phyloP scores from a whole-genome alignment of 805 yeast genomes.

The Candida coleopterorum region DNA sequence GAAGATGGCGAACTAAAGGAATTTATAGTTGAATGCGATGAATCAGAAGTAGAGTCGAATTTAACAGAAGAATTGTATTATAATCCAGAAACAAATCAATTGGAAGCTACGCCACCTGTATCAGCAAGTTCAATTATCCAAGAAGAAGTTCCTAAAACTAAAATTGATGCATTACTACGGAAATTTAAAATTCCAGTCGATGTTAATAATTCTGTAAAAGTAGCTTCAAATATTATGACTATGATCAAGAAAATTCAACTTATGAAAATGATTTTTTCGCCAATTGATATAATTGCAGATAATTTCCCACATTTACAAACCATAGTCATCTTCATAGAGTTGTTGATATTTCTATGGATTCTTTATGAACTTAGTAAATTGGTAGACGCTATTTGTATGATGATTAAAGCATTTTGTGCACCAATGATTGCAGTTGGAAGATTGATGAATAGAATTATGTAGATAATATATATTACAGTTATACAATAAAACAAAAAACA shows the following conservation, averaged over 20 bases:
- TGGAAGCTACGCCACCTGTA: slow-evolving; percentile 24
- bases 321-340: slow-evolving; percentile 34
- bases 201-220: slow-evolving; percentile 15
- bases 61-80: slow-evolving; percentile 25
- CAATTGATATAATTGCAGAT: slow-evolving; percentile 35
- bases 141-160: background rate
- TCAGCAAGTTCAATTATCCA: slow-evolving; percentile 14
- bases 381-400: slow-evolving; percentile 41
- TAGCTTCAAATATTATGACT: slow-evolving; percentile 27
- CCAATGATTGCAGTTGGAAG: slow-evolving; percentile 43
- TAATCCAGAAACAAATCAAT: slow-evolving; percentile 29
- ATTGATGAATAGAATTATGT: slow-evolving; percentile 39
- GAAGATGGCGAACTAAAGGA: slow-evolving; percentile 17
- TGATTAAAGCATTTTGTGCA: slow-evolving; percentile 41
- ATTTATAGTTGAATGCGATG: slow-evolving; percentile 24
- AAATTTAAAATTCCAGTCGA: slow-evolving; percentile 3
- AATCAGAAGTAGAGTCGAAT: slow-evolving; percentile 17
- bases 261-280: slow-evolving; percentile 35
- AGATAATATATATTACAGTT: slow-evolving; percentile 8
- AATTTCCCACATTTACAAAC: slow-evolving; percentile 35
- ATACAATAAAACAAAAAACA: background rate
- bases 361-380: slow-evolving; percentile 37
- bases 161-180: background rate
- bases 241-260: slow-evolving; percentile 31
- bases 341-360: slow-evolving; percentile 37